Base-by-base conservation (phyloP, 2,329 filamentous ascomycete species). In the Cadophora malorum region DNA sequence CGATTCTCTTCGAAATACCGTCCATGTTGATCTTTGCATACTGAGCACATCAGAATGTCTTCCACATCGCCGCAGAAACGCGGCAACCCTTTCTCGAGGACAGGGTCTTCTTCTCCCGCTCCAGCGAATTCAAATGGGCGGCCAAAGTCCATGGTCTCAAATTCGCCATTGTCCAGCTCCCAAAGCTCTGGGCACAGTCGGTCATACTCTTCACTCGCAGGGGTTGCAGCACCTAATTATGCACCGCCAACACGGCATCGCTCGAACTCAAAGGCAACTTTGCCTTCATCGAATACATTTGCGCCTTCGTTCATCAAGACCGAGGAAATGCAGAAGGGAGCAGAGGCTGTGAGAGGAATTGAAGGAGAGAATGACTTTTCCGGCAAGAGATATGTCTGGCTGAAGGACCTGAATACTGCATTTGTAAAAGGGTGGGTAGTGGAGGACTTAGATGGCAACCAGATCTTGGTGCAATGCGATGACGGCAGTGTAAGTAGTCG, bases 331-430 rank as follows among this genome's bases (percentile, higher is more conserved):
- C 85, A 88, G 73, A 80, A 83, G 45, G 82, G 80, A 41, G 79
- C 84, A 63, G 88, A 89, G 71, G 76, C 82, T 12, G 85, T 90
- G 19, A 84, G 84, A 61, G 91, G 93, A 21, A 94, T 97, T 68
- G 96, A 99, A 80, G 96, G 96, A 71, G 95, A 97, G 78, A 98
- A 97, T 79, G 96, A 99, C 84, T 98, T 99, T 79, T 99, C 96
- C 0, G 96, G 96, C 67, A 98, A 96, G 82, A 89, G 96, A 83
- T 99, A 98, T 83, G 94, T 99, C 72, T 99, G 96, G 96, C 84
- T 99, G 77, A 92, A 91, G 79, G 94, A 99, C 80, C 85, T 92
- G 1, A 87, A 94, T 76, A 86, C 86, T 65, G 96, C 96, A 1
- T 99, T 99, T 79, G 89, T 98, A 64, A 93, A 94, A 74, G 96